Evolutionary conservation across 2,329 filamentous ascomycete genomes (phyloP).

Genomic region (Nothopassalora personata): DNA sequence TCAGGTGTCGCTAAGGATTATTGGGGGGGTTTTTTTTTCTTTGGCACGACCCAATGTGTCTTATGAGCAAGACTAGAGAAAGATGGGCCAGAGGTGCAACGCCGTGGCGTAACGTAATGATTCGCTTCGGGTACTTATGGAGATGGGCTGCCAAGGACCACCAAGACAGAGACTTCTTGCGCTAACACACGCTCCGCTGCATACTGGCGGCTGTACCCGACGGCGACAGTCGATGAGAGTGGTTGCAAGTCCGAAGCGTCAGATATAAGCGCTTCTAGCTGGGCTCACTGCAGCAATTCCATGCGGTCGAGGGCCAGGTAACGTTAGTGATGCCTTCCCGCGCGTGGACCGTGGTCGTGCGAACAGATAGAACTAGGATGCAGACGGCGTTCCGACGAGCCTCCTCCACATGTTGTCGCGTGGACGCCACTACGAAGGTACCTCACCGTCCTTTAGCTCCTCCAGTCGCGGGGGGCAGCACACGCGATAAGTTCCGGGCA

Average conservation of each 20-base stretch:
- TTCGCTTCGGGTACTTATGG: neutral
- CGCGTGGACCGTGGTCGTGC: neutral
- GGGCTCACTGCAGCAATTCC: neutral
- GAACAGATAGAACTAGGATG: neutral
- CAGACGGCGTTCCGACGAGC: neutral
- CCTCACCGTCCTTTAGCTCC: neutral
- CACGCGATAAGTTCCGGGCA: neutral
- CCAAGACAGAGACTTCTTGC: neutral
- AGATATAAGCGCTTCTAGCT: neutral
- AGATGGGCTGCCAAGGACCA: neutral
- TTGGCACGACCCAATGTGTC: conserved; percentile 4
- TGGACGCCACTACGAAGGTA: neutral
- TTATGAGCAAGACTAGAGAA: neutral
- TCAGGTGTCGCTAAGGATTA: neutral
- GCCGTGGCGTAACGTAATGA: conserved; percentile 1
- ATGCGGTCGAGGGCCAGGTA: conserved; percentile 1
- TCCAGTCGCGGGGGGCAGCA: neutral
- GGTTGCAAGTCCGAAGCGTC: neutral
- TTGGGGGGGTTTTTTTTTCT: neutral
- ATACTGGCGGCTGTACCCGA: neutral
- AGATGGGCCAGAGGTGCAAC: neutral
- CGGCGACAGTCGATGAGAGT: conserved; percentile 2
- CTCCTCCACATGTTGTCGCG: no score
- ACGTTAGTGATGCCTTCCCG: neutral
- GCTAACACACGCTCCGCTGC: conserved; percentile 1